phyloP scores from a whole-genome alignment of 768 basidiomycete species.

The Coprinopsis strossmayeri region DNA sequence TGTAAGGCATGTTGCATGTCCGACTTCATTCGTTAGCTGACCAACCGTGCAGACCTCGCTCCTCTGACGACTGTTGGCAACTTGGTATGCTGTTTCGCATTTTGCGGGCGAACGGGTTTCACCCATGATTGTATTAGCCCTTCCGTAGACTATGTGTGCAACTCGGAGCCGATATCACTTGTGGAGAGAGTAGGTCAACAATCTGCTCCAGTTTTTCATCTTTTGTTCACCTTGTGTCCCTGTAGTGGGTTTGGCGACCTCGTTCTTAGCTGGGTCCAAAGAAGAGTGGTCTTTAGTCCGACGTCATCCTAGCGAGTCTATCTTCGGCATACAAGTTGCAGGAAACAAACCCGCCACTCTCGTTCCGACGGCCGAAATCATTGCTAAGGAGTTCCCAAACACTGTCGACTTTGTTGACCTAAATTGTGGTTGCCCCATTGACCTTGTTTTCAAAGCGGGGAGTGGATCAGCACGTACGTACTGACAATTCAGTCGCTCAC shows the following conservation, averaged over 20 bases:
- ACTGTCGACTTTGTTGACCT: constrained; percentile 88
- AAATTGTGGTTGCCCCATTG: constrained; percentile 97
- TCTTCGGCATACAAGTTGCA: constrained; percentile 89
- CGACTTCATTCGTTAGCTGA: background rate
- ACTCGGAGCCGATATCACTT: constrained; percentile 91
- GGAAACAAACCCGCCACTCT: constrained; percentile 80
- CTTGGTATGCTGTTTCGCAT: constrained; percentile 44
- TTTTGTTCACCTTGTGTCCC: constrained; percentile 1
- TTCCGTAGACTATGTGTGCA: constrained; percentile 86
- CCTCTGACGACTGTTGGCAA: constrained; percentile 96
- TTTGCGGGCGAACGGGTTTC: background rate
- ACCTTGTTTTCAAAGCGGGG: constrained; percentile 87
- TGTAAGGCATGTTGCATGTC: constrained; percentile 41
- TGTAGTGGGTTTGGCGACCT: constrained; percentile 89
- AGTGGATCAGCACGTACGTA: constrained; percentile 83
- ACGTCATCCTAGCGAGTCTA: constrained; percentile 79
- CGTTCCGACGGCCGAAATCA: constrained; percentile 74
- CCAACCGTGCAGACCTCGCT: constrained; percentile 25
- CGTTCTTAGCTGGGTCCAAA: constrained; percentile 81
- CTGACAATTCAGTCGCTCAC: too few species aligned
- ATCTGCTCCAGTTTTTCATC: background rate
- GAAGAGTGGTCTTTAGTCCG: constrained; percentile 95
- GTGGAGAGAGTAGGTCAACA: constrained; percentile 70
- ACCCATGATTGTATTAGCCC: constrained; percentile 45
- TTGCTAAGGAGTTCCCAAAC: constrained; percentile 59